Conservation (phyloP, 345 rosid species). For the Brassica incana region DNA sequence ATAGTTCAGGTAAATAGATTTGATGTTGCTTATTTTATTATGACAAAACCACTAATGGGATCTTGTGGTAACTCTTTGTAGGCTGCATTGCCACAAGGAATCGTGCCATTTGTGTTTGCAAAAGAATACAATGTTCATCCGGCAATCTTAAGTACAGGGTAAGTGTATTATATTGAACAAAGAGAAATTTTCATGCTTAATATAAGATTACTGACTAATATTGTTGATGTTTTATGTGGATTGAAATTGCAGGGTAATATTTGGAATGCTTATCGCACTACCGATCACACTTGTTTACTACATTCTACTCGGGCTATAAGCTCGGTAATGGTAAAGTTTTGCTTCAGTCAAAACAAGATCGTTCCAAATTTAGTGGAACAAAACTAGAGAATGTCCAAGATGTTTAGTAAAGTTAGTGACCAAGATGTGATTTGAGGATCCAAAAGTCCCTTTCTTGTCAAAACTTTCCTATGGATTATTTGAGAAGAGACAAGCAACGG, state of each 20-base stretch:
- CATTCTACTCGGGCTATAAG: slow-evolving; percentile 57
- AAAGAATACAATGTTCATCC: background rate
- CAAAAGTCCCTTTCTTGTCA: slow-evolving; percentile 2
- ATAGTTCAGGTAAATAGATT: slow-evolving; percentile 69
- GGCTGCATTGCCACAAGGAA: slow-evolving; percentile 89
- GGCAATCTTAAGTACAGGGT: slow-evolving; percentile 47
- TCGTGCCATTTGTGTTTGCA: slow-evolving; percentile 40
- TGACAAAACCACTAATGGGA: background rate
- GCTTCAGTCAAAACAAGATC: background rate
- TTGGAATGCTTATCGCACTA: slow-evolving; percentile 77
- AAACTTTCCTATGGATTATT: background rate
- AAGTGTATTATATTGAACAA: slow-evolving; percentile 25
- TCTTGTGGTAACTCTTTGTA: slow-evolving; percentile 19
- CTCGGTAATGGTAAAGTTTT: background rate
- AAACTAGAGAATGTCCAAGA: slow-evolving; percentile 23
- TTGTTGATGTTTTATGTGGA: background rate
- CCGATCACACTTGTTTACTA: slow-evolving; percentile 45
- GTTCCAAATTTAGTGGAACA: slow-evolving; percentile 15
- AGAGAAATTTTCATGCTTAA: background rate
- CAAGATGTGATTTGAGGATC: slow-evolving; percentile 27
- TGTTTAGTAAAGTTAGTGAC: slow-evolving; percentile 7
- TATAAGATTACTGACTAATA: background rate
- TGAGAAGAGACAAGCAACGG: slow-evolving; percentile 13
- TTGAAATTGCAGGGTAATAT: slow-evolving; percentile 58
- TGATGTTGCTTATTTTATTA: background rate